Conservation (phyloP, 805 yeast species). For the Candida peoriensis region DNA sequence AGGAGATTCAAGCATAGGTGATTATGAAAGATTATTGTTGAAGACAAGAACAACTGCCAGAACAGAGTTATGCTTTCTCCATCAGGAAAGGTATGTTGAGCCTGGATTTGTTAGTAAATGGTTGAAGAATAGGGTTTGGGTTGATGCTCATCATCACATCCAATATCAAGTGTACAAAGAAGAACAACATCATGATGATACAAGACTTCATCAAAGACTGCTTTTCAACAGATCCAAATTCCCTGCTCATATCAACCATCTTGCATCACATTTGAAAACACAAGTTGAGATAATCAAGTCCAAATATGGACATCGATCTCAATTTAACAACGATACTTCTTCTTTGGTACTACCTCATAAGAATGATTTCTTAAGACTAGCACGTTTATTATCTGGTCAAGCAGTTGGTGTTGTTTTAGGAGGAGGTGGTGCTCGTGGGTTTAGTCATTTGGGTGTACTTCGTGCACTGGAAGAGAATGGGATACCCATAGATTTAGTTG, state of each 20-base stretch:
- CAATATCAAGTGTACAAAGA: slow-evolving; percentile 48
- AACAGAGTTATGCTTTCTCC: slow-evolving; percentile 80
- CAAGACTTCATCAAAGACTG: not conserved
- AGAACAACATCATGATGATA: not conserved
- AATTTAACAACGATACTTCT: slow-evolving; percentile 19
- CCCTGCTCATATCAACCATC: slow-evolving; percentile 6
- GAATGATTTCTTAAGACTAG: slow-evolving; percentile 84
- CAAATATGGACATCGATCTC: slow-evolving; percentile 19
- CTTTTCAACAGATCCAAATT: slow-evolving; percentile 1
- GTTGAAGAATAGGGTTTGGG: slow-evolving; percentile 86
- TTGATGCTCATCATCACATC: slow-evolving; percentile 88
- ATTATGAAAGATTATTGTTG: slow-evolving; percentile 71
- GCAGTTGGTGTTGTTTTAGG: slow-evolving; percentile 94
- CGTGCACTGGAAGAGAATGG: slow-evolving; percentile 88
- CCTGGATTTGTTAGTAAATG: slow-evolving; percentile 84
- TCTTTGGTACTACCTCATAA: slow-evolving; percentile 49
- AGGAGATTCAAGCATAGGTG: slow-evolving; percentile 71
- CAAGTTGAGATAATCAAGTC: slow-evolving; percentile 33
- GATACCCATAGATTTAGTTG: slow-evolving; percentile 88
- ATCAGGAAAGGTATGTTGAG: slow-evolving; percentile 73
- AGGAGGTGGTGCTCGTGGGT: slow-evolving; percentile 97
- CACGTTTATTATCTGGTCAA: slow-evolving; percentile 85
- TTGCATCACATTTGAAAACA: slow-evolving; percentile 25
- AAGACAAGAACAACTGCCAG: slow-evolving; percentile 79
- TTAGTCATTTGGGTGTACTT: slow-evolving; percentile 89